Evolutionary conservation across 2,329 filamentous ascomycete species (phyloP).

Genomic region (Tolypocladium guangdongense): DNA sequence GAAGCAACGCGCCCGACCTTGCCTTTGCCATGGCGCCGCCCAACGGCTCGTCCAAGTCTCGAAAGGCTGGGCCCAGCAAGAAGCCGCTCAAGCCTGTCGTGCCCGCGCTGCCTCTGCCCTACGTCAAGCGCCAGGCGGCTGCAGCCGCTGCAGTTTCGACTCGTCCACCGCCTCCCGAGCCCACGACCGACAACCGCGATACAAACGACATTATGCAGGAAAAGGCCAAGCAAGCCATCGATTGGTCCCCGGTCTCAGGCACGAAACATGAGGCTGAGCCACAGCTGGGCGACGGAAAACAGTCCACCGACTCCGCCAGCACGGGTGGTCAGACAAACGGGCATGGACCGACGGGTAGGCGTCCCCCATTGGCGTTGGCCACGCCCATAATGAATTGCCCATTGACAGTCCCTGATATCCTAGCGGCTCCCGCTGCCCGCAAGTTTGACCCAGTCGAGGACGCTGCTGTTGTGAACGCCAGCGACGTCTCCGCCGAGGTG

Average conservation of each 20-base stretch:
- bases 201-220: background rate
- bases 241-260: background rate
- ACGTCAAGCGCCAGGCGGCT: conserved; percentile 26
- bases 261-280: background rate
- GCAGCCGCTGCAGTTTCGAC: conserved; percentile 14
- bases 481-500: background rate
- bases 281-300: background rate
- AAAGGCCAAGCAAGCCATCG: background rate
- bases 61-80: conserved; percentile 18
- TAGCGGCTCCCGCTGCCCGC: background rate
- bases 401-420: background rate
- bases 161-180: conserved; percentile 8
- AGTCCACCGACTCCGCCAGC: background rate
- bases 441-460: background rate
- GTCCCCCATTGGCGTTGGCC: background rate
- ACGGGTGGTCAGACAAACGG: background rate
- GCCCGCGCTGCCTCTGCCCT: conserved; percentile 27
- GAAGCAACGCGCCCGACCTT: background rate
- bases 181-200: background rate
- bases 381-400: background rate
- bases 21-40: conserved; percentile 19
- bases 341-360: conserved; percentile 1
- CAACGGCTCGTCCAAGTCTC: conserved; percentile 21
- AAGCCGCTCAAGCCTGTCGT: conserved; percentile 22
- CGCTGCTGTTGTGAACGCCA: background rate